These are phyloP conservation scores for Dendrocalamus sinicus DNA, from an alignment of 176 grass and related monocot genomes.

Conservation along the genomic window DNA sequence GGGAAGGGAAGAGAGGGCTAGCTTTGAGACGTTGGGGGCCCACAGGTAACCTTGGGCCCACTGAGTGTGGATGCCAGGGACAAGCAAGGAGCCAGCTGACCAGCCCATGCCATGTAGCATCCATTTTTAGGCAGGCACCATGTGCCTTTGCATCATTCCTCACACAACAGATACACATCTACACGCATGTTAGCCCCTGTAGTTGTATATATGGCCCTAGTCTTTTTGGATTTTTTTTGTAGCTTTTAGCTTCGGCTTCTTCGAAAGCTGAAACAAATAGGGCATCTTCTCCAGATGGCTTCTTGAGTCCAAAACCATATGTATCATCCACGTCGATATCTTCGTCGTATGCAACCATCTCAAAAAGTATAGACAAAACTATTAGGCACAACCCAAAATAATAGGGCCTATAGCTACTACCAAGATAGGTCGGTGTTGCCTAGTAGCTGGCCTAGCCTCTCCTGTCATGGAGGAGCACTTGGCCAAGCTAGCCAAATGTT, in stretches of 20 bases:
- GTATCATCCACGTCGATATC: too few relatives aligned
- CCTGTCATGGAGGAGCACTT: background rate
- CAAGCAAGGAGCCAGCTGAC: slow-evolving; percentile 24
- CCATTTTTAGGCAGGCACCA: slow-evolving; percentile 22
- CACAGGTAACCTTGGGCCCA: background rate
- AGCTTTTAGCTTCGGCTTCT: too few relatives aligned
- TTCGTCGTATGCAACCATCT: too few relatives aligned
- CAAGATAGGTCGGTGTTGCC: background rate
- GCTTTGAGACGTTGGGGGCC: background rate
- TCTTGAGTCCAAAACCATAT: too few relatives aligned
- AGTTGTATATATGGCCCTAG: background rate
- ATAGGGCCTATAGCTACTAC: background rate
- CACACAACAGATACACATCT: slow-evolving; percentile 46
- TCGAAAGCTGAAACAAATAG: too few relatives aligned
- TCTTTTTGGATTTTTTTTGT: too few relatives aligned
- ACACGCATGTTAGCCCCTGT: slow-evolving; percentile 23
- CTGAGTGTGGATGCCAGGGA: slow-evolving; percentile 23
- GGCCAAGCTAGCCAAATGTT: background rate
- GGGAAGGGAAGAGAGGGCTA: too few relatives aligned
- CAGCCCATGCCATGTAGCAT: slow-evolving; percentile 1
- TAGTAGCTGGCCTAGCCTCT: background rate
- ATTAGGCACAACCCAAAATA: too few relatives aligned
- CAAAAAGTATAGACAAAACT: too few relatives aligned
- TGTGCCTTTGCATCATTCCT: slow-evolving; percentile 51
- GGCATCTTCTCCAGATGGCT: too few relatives aligned